Evolutionary conservation across 371 early-diverging fungal species (phyloP), one percentile per base, ranked within the genome.

Genomic region (Mortierella sp.): DNA sequence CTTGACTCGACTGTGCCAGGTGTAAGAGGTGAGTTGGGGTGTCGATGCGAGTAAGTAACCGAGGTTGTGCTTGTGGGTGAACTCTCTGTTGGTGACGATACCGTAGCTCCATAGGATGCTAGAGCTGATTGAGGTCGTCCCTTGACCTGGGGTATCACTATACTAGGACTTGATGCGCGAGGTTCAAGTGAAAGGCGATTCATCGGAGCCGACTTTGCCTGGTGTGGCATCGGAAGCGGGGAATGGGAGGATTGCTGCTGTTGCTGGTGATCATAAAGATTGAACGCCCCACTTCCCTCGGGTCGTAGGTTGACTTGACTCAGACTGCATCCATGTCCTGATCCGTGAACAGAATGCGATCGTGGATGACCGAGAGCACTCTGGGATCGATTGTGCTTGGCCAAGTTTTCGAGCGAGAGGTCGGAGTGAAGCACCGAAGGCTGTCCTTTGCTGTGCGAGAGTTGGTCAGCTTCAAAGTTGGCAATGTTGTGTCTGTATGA

Each of bases 361-460:
- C 69, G 72, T 47, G 68, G 65, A 40, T 24, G 50, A 4, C 70
- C 76, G 0, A 79, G 68, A 4, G 71, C 53, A 24, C 76, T 64
- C 19, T 75, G 79, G 0, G 84, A 79, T 29, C 79, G 66, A 45
- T 73, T 79, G n/a, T 83, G 84, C n/a, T 52, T 79, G 14, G 67
- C 64, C 14, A 83, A 43, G 41, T 79, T 79, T 48, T 75, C 84
- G 24, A 70, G 63, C 0, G 76, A 79, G 19, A 79, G 71, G 4
- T 66, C 70, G 10, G 76, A 67, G 7, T 64, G 68, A 26, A 61
- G 39, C 1, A 16, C 53, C 14, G 44, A 8, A 47, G 39, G 31
- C n/a, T 55, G 29, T 48, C 44, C 63, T 22, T 53, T 58, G 26
- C 55, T 43, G 44, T 52, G 66, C 6, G 48, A 43, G 16, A n/a